phyloP scores from a whole-genome alignment of 2,329 filamentous ascomycete species.

The Lojkania enalia region DNA sequence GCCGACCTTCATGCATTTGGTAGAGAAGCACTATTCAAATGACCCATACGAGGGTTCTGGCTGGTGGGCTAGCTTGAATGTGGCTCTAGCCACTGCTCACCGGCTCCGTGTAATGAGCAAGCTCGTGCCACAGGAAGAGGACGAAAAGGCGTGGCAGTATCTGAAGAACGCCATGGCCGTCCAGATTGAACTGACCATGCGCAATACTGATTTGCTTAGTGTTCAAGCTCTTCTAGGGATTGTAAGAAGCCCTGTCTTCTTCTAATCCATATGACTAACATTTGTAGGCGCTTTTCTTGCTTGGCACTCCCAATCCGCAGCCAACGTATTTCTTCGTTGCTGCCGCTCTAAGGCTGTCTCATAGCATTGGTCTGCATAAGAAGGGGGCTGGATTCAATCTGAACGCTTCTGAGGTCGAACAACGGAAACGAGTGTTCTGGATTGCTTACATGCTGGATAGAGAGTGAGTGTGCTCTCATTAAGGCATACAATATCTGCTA shows the following conservation, averaged over 20 bases:
- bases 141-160: conserved; percentile 92
- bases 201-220: conserved; percentile 91
- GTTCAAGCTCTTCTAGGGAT: conserved; percentile 94
- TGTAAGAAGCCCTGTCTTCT: conserved; percentile 48
- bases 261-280: conserved; percentile 20
- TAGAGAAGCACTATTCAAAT: conserved; percentile 88
- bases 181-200: conserved; percentile 89
- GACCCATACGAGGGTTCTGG: conserved; percentile 94
- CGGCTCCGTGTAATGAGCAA: conserved; percentile 94
- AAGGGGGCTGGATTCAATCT: conserved; percentile 89
- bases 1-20: conserved; percentile 96
- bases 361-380: conserved; percentile 95
- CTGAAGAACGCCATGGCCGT: conserved; percentile 96
- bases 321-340: conserved; percentile 90
- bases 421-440: conserved; percentile 79
- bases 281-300: conserved; percentile 75
- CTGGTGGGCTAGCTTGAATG: conserved; percentile 98
- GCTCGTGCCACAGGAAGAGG: conserved; percentile 84
- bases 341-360: conserved; percentile 84
- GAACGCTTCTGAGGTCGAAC: conserved; percentile 91
- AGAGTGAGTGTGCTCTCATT: conserved; percentile 55
- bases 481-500: conserved; percentile 11
- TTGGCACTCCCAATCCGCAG: conserved; percentile 95
- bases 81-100: conserved; percentile 90
- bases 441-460: conserved; percentile 75